Evolutionary conservation across 2,329 filamentous ascomycete species (phyloP).

Genomic region (Ophiostoma novo-ulmi): DNA sequence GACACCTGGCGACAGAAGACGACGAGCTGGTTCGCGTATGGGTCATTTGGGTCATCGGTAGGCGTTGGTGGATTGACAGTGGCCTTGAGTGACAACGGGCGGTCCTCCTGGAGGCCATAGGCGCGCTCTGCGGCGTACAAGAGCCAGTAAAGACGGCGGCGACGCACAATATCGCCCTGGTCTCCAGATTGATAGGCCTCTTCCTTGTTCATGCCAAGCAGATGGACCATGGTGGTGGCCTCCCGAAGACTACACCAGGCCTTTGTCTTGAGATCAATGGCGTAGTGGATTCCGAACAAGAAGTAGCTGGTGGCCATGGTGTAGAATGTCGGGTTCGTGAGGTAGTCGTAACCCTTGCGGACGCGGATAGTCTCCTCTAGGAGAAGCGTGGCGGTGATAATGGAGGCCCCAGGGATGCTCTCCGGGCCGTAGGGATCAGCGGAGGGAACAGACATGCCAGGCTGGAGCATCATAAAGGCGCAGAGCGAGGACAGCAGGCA

Average conservation of each 20-base stretch:
- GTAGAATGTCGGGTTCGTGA: conserved; percentile 52
- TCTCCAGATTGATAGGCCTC: conserved; percentile 57
- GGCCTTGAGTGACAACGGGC: conserved; percentile 64
- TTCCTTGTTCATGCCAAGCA: conserved; percentile 57
- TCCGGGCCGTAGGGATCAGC: conserved; percentile 54
- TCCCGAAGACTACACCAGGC: conserved; percentile 78
- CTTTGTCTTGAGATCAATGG: conserved; percentile 65
- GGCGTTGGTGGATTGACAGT: conserved; percentile 61
- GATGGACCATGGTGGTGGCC: conserved; percentile 63
- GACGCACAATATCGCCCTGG: conserved; percentile 55
- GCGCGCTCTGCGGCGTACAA: conserved; percentile 66
- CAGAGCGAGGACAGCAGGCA: conserved; percentile 60
- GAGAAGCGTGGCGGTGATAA: conserved; percentile 60
- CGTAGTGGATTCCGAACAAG: conserved; percentile 67
- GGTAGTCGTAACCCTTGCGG: conserved; percentile 57
- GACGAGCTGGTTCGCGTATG: conserved; percentile 47
- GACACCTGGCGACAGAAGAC: conserved; percentile 57
- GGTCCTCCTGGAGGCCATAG: conserved; percentile 65
- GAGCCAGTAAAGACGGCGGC: conserved; percentile 67
- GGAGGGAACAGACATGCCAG: conserved; percentile 54
- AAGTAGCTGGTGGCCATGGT: conserved; percentile 72
- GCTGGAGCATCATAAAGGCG: conserved; percentile 64
- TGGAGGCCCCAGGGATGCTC: conserved; percentile 53
- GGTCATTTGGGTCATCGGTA: conserved; percentile 56
- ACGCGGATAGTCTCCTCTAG: conserved; percentile 64